These are phyloP conservation scores for Vigna unguiculata DNA, from an alignment of 306 rosid species.

Conservation along the genomic window DNA sequence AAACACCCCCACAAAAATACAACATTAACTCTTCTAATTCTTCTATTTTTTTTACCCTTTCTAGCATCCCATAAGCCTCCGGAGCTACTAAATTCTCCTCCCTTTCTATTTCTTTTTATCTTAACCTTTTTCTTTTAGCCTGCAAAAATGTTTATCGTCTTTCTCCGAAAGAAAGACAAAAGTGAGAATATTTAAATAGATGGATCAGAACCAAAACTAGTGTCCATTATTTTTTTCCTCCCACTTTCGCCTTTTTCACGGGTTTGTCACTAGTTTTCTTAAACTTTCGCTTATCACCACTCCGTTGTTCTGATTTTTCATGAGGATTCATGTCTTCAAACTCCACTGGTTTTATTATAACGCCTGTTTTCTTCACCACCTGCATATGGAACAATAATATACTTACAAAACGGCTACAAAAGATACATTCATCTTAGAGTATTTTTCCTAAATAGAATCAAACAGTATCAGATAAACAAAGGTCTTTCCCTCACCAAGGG, in stretches of 20 bases:
- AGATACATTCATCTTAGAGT: neutral
- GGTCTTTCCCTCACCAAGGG: neutral
- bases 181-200: conserved; percentile 32
- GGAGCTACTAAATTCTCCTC: neutral
- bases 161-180: conserved; percentile 36
- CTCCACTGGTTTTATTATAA: conserved; percentile 76
- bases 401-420: neutral
- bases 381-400: conserved; percentile 46
- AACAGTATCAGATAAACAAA: neutral
- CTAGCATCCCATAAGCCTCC: neutral
- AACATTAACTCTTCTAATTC: neutral
- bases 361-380: conserved; percentile 89
- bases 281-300: conserved; percentile 57
- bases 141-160: neutral
- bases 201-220: conserved; percentile 28
- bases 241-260: conserved; percentile 49
- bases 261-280: conserved; percentile 52
- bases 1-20: neutral
- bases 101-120: neutral
- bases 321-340: conserved; percentile 75
- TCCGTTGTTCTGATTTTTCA: conserved; percentile 52
- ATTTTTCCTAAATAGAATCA: neutral
- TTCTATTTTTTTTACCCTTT: neutral
- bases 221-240: conserved; percentile 18
- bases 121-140: conserved; percentile 1